Conservation (phyloP, 345 rosid species). For the Populus simonii region DNA sequence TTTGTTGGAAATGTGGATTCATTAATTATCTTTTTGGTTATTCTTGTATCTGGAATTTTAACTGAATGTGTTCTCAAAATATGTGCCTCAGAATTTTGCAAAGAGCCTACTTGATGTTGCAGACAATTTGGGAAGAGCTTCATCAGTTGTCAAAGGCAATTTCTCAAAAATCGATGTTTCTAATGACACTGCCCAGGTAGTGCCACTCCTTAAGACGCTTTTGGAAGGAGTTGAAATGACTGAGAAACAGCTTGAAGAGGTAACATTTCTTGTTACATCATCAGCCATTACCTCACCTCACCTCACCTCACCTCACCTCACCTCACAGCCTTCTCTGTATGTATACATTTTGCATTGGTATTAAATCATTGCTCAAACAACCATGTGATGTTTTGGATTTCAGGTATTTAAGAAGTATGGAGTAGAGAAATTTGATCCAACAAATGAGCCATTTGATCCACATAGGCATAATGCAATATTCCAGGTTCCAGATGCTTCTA, state of each 20-base stretch:
- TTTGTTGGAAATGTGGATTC: not conserved
- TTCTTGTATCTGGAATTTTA: conserved; percentile 3
- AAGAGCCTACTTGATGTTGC: conserved; percentile 77
- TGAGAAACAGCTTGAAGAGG: conserved; percentile 88
- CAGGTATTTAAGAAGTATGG: conserved; percentile 80
- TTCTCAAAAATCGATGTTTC: conserved; percentile 67
- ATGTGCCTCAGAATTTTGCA: conserved; percentile 68
- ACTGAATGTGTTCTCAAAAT: not conserved
- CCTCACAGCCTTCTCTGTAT: not conserved
- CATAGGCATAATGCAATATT: conserved; percentile 80
- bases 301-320: not conserved
- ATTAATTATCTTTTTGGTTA: not conserved
- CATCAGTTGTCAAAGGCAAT: conserved; percentile 74
- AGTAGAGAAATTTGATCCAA: conserved; percentile 68
- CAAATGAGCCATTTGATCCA: conserved; percentile 84
- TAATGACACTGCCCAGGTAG: conserved; percentile 56
- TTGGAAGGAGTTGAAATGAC: conserved; percentile 98
- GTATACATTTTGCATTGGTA: not conserved
- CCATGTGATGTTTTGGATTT: conserved; percentile 9
- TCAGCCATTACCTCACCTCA: not conserved
- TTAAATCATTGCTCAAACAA: conserved; percentile 8
- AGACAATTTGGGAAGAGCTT: conserved; percentile 93
- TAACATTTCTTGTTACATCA: conserved; percentile 16
- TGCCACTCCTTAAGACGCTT: conserved; percentile 66
- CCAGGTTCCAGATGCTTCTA: conserved; percentile 74